These are phyloP conservation scores for Geotrichum australiense DNA, from an alignment of 1,139 yeast genomes.

Conservation along the genomic window DNA sequence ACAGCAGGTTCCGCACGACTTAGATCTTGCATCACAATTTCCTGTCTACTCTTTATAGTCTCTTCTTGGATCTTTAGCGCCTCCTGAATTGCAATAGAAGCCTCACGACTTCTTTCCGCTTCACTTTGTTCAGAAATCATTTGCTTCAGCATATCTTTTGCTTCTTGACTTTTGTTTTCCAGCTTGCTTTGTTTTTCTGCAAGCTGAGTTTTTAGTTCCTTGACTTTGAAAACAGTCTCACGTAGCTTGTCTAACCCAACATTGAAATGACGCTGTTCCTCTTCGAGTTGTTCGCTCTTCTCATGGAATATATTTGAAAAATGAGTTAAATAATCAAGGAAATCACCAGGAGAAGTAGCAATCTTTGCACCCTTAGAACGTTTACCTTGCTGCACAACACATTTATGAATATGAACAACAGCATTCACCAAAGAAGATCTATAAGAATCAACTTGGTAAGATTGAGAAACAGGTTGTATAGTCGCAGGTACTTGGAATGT, in stretches of 20 bases:
- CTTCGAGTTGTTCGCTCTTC: conserved; percentile 50
- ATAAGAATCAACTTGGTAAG: conserved; percentile 27
- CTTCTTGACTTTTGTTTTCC: conserved; percentile 55
- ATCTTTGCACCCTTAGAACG: conserved; percentile 1
- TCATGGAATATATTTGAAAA: conserved; percentile 42
- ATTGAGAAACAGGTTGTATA: conserved; percentile 19
- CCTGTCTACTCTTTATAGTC: conserved; percentile 51
- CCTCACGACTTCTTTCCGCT: conserved; percentile 84
- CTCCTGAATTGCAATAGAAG: conserved; percentile 69
- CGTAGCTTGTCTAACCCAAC: conserved; percentile 68
- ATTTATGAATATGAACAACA: conserved; percentile 43
- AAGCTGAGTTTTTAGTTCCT: conserved; percentile 49
- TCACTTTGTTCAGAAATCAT: conserved; percentile 89
- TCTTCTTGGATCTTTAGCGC: conserved; percentile 63
- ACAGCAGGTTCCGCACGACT: conserved; percentile 80
- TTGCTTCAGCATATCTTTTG: conserved; percentile 60
- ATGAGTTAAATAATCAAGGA: conserved; percentile 45
- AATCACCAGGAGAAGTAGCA: conserved; percentile 49
- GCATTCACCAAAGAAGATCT: conserved; percentile 46
- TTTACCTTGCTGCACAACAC: conserved; percentile 8
- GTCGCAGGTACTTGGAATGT: conserved; percentile 35
- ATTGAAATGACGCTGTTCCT: conserved; percentile 62
- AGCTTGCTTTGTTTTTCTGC: conserved; percentile 49
- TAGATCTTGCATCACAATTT: conserved; percentile 54
- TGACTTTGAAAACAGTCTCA: conserved; percentile 72